Percentiles rank a stretch among this genome's conserved stretches.
Evolutionary conservation across 139 green algal species (phyloP).

Genomic region (Mesotaenium endlicherianum): DNA sequence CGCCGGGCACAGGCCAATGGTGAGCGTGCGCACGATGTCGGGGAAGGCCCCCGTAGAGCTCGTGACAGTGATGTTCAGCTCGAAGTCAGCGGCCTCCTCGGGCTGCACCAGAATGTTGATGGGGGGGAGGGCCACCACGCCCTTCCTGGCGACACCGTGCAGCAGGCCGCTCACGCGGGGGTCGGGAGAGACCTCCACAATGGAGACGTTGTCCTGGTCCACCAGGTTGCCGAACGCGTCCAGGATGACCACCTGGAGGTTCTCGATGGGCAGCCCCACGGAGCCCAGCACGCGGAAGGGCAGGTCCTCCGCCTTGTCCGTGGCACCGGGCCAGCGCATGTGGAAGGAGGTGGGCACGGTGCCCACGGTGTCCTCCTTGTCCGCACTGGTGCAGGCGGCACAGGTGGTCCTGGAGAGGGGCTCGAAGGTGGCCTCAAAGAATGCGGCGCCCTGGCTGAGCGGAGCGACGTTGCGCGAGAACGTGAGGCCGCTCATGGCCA

Average conservation of each 20-base stretch:
- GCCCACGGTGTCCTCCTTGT: not conserved
- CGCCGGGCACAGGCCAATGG: not conserved
- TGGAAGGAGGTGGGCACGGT: not conserved
- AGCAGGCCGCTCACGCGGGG: not conserved
- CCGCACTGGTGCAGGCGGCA: not conserved
- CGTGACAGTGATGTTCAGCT: not conserved
- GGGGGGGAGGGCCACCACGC: not conserved
- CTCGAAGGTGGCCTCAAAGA: not conserved
- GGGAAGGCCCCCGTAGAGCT: not conserved
- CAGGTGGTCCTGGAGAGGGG: not conserved
- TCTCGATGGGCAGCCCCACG: not conserved
- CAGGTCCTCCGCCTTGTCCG: not conserved
- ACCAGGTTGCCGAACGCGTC: not conserved
- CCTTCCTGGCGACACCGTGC: not conserved
- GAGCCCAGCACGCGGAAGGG: not conserved
- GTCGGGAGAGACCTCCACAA: not conserved
- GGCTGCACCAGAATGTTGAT: not conserved
- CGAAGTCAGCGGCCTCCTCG: not conserved
- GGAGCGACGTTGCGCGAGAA: not conserved
- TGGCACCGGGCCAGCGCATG: not conserved
- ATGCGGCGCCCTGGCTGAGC: not conserved
- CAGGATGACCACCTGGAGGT: not conserved
- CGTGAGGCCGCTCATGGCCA: not conserved
- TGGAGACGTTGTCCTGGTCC: not conserved
- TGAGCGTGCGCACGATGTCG: not conserved